Base-by-base conservation (phyloP, 495 filamentous ascomycete species). In the Antarctomyces pellizariae region DNA sequence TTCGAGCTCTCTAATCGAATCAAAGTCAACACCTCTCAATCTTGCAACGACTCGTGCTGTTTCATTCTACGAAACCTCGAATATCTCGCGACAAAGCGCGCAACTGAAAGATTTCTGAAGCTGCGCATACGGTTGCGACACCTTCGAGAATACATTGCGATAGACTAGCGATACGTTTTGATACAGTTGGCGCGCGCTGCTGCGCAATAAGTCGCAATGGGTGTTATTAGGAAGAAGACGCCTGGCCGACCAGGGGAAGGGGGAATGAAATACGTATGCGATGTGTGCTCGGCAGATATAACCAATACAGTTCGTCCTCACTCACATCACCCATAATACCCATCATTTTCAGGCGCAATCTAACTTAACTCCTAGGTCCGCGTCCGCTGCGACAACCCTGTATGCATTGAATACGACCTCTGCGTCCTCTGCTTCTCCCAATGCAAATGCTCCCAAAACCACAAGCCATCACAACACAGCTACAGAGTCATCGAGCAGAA, bases 401-500 rank as follows among this genome's bases (percentile, higher is more conserved):
- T 58, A 31, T 97, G 86, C 48, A 72, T 67, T 42, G 86, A 95
- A 37, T 99, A 93, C 45, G 89, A 99, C 42, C 71, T 95, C 31
- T 99, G 86, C 46, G 86, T 99, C 13, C 69, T 75, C 32, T 99
- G 86, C 48, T 99, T 99, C 48, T 62, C 78, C 17, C 67, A 69
- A 31, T 82, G 75, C 24, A 58, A 70, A 28, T 57, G 59, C 26
- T 75, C 76, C 29, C 70, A 71, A 28, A 68, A 74, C 31, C 86
- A 99, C 44, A 67, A 84, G 34, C 83, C 83, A 19, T 54, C 61
- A 2, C 72, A 75, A 3, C 86, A 99, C 47, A 57, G 75, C 12
- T 95, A 67, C 44, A 74, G 75, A 38, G 86, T 99, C 25, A 93
- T 95, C 38, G 86, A 99, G 43, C 86, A 95, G 42, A 89, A 99